Base-by-base conservation (phyloP, 441 rosid genomes). In the Mallotus japonicus region DNA sequence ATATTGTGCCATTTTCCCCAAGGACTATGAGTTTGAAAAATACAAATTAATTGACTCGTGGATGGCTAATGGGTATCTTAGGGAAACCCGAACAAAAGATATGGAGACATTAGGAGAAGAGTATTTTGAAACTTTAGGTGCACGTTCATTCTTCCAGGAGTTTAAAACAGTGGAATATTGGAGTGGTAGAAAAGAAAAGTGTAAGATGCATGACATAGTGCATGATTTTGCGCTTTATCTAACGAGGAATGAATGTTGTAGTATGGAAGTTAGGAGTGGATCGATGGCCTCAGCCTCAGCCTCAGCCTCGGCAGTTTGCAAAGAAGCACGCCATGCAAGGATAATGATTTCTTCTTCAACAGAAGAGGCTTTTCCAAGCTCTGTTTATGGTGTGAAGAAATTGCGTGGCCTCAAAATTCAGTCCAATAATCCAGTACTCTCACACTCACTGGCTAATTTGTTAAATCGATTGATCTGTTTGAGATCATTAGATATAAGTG, bases 191-290 rank as follows among this genome's bases (percentile, higher is more conserved):
- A 17, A 12, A 0, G 0, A 0, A 2, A 0, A 0, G 0, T 69
- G 54, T 20, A 69, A 57, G 42, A 69, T 69, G 73, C 73, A 69
- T 69, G 73, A 69, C 32, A 28, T 28, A 28, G 32, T 28, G 32
- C 32, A 28, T 28, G 32, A 28, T 0, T n/a, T 69, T 0, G 40
- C 56, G 63, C 37, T 56, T 15, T 63, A 55, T 42, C 17, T 56
- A 10, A 49, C 71, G 6, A 8, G 51, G n/a, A 17, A 6, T 50
- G 8, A 56, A 11, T 5, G 9, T 69, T 57, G 15, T 13, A 6
- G 42, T 1, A 44, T 28, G 44, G 61, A 28, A 28, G 32, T 28
- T 28, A 1, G 3, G 32, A 28, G 32, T 28, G 32, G 32, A 28
- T 28, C 32, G 55, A 8, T n/a, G 1, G 5, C 22, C 17, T 15